phyloP scores from a whole-genome alignment of 768 basidiomycete species.

The Candolleomyces eurysporus region DNA sequence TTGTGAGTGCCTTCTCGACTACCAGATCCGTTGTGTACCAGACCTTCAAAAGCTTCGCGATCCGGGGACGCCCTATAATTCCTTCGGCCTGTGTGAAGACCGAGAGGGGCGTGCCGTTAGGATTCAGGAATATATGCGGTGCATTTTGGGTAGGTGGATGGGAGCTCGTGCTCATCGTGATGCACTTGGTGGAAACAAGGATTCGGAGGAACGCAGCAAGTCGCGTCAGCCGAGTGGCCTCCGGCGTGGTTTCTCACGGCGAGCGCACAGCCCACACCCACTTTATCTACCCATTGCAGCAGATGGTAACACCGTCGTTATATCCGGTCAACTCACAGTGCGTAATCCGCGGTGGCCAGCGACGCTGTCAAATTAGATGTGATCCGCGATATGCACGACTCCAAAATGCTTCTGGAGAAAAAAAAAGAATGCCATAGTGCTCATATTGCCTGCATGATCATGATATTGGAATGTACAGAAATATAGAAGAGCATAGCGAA shows the following conservation, averaged over 20 bases:
- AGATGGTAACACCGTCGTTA: too few species aligned
- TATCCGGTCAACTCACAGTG: not conserved
- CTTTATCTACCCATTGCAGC: not conserved
- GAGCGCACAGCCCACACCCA: not conserved
- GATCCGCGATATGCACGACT: too few species aligned
- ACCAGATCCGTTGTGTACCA: slow-evolving; percentile 9
- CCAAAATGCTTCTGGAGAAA: too few species aligned
- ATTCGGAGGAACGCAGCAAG: not conserved
- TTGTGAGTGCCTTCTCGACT: slow-evolving; percentile 4
- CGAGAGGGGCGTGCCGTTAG: slow-evolving; percentile 40
- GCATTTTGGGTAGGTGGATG: slow-evolving; percentile 9
- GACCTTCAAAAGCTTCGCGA: slow-evolving; percentile 52
- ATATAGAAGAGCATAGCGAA: slow-evolving; percentile 45
- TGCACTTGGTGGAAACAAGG: not conserved
- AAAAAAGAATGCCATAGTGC: slow-evolving; percentile 6
- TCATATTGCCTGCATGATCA: slow-evolving; percentile 21
- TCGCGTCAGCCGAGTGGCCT: not conserved
- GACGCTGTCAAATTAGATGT: not conserved
- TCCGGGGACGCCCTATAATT: slow-evolving; percentile 45
- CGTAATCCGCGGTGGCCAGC: not conserved
- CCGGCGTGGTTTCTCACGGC: too few species aligned
- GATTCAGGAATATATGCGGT: slow-evolving; percentile 34
- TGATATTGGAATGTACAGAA: slow-evolving; percentile 34
- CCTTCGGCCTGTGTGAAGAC: slow-evolving; percentile 60
- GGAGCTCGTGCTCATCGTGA: slow-evolving; percentile 6